Evolutionary conservation across 352 stramenopile genomes (phyloP), one percentile per base, ranked within the genome.

Genomic region (Globisporangium uncinulatum): DNA sequence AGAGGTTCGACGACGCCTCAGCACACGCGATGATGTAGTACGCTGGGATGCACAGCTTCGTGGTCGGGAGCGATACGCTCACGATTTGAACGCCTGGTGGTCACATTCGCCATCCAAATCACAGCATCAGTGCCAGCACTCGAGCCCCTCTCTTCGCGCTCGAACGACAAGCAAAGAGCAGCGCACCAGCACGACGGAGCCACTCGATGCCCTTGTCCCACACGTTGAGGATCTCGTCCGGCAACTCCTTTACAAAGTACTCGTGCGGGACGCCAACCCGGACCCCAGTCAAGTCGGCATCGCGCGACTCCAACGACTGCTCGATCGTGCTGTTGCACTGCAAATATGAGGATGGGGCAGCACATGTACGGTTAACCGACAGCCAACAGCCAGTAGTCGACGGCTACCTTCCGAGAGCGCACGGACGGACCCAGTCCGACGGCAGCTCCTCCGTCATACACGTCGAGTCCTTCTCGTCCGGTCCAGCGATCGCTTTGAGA

Each of bases 1-100:
- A 96, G 46, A 99, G 76, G 69, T 99, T 99, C 1, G 96, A 98
- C 34, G 92, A 98, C 11, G 97, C 97, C 74, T 99, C 97, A 1
- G 97, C 96, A 62, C 94, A 98, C 10, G 96, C 95, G 41, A 99
- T 70, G n/a, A 99, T 97, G 67, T 99, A 99, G 67, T 99, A 99
- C 1, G 96, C 87, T 37, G 97, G 86, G 42, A 99, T 88, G 24
- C 90, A 95, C 24, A 90, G 72, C 76, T 83, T 95, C 21, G 70
- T 93, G 15, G 80, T 89, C 2, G 83, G 83, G 15, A 95, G 63
- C 9, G 83, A 92, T 4, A 91, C 67, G 41, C 68, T 79, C 41
- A 92, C 76, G n/a, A 93, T 75, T 56, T 89, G 76, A 21, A 81
- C 85, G 44, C 80, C 73, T 78, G 44, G 17, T n/a, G 24, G 4